Evolutionary conservation across 2,329 filamentous ascomycete species (phyloP).

Genomic region (Phyllosticta ampelicida): DNA sequence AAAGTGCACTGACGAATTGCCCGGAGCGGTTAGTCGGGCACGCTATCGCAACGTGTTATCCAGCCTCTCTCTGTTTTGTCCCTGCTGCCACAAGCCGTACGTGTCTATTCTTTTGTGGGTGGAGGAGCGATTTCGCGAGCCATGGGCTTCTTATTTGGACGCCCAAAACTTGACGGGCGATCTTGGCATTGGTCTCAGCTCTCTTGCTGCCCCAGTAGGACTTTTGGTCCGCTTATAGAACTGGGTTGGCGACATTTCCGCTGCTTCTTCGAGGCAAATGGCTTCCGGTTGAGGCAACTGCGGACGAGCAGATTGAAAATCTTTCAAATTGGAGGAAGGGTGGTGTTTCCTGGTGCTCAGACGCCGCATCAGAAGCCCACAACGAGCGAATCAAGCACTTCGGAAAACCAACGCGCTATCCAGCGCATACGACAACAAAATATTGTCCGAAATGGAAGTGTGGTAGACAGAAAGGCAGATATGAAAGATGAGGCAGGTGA

Average conservation of each 20-base stretch:
- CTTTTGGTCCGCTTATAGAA: background rate
- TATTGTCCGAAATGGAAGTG: background rate
- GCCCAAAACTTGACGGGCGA: background rate
- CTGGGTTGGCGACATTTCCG: background rate
- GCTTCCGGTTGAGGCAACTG: too few relatives aligned
- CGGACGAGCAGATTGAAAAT: too few relatives aligned
- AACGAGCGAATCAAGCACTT: background rate
- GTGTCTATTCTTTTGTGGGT: background rate
- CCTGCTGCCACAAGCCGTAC: background rate
- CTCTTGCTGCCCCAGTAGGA: background rate
- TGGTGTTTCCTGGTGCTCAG: too few relatives aligned
- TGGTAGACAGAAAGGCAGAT: background rate
- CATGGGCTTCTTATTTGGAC: background rate
- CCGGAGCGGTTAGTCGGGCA: background rate
- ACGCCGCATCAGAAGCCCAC: background rate
- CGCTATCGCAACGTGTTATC: background rate
- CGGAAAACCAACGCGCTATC: background rate
- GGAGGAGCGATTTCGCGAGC: background rate
- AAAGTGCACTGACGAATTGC: background rate
- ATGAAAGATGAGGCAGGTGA: background rate
- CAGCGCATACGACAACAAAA: background rate
- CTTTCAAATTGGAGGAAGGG: too few relatives aligned
- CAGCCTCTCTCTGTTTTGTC: background rate
- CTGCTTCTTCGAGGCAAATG: too few relatives aligned
- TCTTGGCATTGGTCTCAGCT: background rate